Conservation (phyloP, 2,329 filamentous ascomycete species). For the Claviceps capensis region DNA sequence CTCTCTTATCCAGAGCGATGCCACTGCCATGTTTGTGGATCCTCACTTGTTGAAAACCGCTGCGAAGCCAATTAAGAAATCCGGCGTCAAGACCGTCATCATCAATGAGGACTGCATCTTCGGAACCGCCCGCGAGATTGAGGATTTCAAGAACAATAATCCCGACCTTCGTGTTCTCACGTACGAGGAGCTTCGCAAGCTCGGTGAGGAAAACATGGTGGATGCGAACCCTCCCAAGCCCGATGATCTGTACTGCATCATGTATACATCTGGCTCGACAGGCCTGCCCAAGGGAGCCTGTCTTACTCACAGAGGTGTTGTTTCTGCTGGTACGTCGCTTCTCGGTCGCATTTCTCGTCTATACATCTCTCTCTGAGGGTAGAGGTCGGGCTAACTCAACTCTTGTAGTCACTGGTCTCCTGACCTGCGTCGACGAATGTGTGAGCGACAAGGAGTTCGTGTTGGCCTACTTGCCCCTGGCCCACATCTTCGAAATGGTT, state of each 20-base stretch:
- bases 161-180: slow-evolving; percentile 39
- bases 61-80: slow-evolving; percentile 39
- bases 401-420: slow-evolving; percentile 59
- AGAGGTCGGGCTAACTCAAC: background rate
- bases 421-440: slow-evolving; percentile 61
- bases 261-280: slow-evolving; percentile 82
- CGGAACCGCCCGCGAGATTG: slow-evolving; percentile 35
- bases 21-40: slow-evolving; percentile 76
- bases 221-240: slow-evolving; percentile 59
- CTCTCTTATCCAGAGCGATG: slow-evolving; percentile 68
- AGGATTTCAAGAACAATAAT: slow-evolving; percentile 42
- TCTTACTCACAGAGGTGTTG: slow-evolving; percentile 65
- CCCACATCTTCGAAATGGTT: slow-evolving; percentile 92
- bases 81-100: slow-evolving; percentile 44
- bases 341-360: background rate
- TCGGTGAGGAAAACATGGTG: slow-evolving; percentile 53
- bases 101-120: slow-evolving; percentile 48
- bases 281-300: slow-evolving; percentile 81
- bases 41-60: slow-evolving; percentile 58
- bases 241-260: slow-evolving; percentile 70
- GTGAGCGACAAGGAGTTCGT: slow-evolving; percentile 67
- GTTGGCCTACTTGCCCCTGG: slow-evolving; percentile 83
- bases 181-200: slow-evolving; percentile 38
- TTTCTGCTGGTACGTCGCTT: slow-evolving; percentile 47
- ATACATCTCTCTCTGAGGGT: too few relatives aligned